Evolutionary conservation across 805 yeast species (phyloP).

Genomic region (Kluyveromyces dobzhanskii): DNA sequence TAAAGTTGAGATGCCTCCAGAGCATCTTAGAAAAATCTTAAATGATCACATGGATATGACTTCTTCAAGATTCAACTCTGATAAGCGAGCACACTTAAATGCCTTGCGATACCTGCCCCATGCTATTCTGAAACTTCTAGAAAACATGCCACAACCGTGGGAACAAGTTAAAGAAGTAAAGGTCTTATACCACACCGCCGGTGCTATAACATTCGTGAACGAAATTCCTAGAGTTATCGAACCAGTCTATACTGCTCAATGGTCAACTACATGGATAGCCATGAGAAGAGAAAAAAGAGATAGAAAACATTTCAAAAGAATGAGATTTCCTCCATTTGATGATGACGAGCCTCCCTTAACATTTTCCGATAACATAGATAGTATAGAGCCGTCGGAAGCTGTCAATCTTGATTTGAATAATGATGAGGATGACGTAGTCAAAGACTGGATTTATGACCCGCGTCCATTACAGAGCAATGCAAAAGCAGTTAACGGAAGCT

Average conservation of each 20-base stretch:
- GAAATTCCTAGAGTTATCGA: slow-evolving; percentile 88
- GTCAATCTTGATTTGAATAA: slow-evolving; percentile 59
- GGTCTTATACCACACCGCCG: slow-evolving; percentile 82
- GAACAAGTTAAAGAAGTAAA: slow-evolving; percentile 76
- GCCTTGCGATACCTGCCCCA: slow-evolving; percentile 94
- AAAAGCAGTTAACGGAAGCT: slow-evolving; percentile 57
- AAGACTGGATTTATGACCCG: slow-evolving; percentile 76
- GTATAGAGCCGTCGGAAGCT: slow-evolving; percentile 63
- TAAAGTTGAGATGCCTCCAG: slow-evolving; percentile 86
- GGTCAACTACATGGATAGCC: slow-evolving; percentile 89
- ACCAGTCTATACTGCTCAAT: slow-evolving; percentile 86
- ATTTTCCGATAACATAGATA: slow-evolving; percentile 73
- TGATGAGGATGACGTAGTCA: slow-evolving; percentile 46
- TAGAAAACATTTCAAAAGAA: slow-evolving; percentile 78
- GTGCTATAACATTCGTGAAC: slow-evolving; percentile 92
- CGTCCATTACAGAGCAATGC: slow-evolving; percentile 58
- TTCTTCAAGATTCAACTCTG: slow-evolving; percentile 67
- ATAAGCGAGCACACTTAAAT: slow-evolving; percentile 80
- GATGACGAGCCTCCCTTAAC: slow-evolving; percentile 93
- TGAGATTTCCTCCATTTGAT: slow-evolving; percentile 93
- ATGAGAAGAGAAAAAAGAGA: slow-evolving; percentile 95
- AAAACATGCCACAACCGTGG: slow-evolving; percentile 99
- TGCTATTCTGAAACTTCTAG: slow-evolving; percentile 79
- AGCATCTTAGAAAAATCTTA: slow-evolving; percentile 79
- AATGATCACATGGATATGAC: slow-evolving; percentile 80